Conservation (phyloP, 2,329 filamentous ascomycete genomes). For the Drechslera avenae region DNA sequence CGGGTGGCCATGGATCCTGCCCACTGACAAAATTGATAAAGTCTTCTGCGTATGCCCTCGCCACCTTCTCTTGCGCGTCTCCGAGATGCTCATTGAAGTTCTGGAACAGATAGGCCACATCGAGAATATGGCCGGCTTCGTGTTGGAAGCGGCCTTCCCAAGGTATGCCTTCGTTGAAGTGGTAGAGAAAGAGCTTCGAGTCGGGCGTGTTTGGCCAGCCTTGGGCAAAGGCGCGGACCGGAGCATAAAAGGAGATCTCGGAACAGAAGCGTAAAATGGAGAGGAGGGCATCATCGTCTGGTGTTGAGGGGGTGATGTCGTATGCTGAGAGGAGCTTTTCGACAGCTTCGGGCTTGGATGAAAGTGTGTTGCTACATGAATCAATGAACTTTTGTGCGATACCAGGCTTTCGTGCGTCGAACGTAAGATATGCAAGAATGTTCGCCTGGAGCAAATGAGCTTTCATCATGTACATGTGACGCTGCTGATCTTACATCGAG, state of each 20-base stretch:
- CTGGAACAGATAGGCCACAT: constrained; percentile 42
- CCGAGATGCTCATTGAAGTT: constrained; percentile 40
- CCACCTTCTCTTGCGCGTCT: constrained; percentile 29
- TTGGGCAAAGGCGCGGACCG: constrained; percentile 50
- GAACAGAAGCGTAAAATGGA: constrained; percentile 52
- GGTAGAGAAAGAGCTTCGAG: constrained; percentile 40
- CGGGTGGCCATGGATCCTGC: constrained; percentile 39
- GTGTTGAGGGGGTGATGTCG: constrained; percentile 41
- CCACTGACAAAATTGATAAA: constrained; percentile 45
- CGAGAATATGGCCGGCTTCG: constrained; percentile 43
- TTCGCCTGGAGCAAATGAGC: constrained; percentile 22
- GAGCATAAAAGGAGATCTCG: constrained; percentile 55
- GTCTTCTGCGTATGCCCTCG: constrained; percentile 33
- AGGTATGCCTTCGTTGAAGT: constrained; percentile 44
- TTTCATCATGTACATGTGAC: not conserved
- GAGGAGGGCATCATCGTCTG: constrained; percentile 51
- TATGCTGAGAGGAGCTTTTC: constrained; percentile 48
- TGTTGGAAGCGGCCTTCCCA: constrained; percentile 45
- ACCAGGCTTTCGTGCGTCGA: constrained; percentile 34
- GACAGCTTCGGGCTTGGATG: constrained; percentile 27
- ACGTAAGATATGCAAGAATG: constrained; percentile 32
- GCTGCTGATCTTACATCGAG: constrained; percentile 49
- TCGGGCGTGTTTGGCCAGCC: constrained; percentile 38
- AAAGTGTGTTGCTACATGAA: constrained; percentile 40
- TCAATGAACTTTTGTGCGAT: constrained; percentile 44